These are phyloP conservation scores for Microcyclospora pomicola DNA, from an alignment of 2,329 filamentous ascomycete genomes.

Conservation along the genomic window DNA sequence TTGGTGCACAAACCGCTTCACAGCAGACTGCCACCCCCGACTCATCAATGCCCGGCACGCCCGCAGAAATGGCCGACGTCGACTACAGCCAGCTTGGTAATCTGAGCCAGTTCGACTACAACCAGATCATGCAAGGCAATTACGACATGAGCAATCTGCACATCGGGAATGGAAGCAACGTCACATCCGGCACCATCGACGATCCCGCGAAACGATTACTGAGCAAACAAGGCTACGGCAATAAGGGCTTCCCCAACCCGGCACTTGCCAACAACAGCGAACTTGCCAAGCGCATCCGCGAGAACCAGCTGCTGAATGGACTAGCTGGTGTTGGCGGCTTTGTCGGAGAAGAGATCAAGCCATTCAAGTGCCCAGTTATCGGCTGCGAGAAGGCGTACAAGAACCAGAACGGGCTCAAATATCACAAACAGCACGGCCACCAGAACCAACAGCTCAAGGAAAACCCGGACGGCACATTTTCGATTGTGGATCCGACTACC, in stretches of 20 bases:
- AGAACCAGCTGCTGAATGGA: conserved; percentile 49
- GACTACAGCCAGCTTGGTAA: conserved; percentile 27
- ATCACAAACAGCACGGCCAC: conserved; percentile 75
- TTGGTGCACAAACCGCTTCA: conserved; percentile 57
- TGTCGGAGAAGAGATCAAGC: conserved; percentile 82
- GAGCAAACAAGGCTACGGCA: conserved; percentile 56
- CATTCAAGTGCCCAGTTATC: conserved; percentile 94
- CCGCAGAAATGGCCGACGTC: conserved; percentile 48
- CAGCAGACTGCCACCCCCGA: conserved; percentile 48
- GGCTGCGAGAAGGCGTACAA: conserved; percentile 99
- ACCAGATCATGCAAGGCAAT: conserved; percentile 25
- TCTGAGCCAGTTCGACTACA: conserved; percentile 22
- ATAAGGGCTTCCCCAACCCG: conserved; percentile 36
- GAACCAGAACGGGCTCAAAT: conserved; percentile 98
- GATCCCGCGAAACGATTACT: conserved; percentile 90
- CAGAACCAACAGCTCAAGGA: conserved; percentile 94
- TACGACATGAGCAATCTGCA: conserved; percentile 29
- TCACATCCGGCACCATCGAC: conserved; percentile 51
- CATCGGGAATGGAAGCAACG: conserved; percentile 44
- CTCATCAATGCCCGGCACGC: conserved; percentile 55
- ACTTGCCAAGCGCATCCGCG: conserved; percentile 50
- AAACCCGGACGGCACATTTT: conserved; percentile 93
- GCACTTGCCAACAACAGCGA: conserved; percentile 68
- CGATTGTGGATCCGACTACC: conserved; percentile 93
- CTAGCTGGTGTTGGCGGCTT: conserved; percentile 31